Evolutionary conservation across 1,139 yeast genomes (phyloP).

Genomic region (Candida sanyaensis): DNA sequence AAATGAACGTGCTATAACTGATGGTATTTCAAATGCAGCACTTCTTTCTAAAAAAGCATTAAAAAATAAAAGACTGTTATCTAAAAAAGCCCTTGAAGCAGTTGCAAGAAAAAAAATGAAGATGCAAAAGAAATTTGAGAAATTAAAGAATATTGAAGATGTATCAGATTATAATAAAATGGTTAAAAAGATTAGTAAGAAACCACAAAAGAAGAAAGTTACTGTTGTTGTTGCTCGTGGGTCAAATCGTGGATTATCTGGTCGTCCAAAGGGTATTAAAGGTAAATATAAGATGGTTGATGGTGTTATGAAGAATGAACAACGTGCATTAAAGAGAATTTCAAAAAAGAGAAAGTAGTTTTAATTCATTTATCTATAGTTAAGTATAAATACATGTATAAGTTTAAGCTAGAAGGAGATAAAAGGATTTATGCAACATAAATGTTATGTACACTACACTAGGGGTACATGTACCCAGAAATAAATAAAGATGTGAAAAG

Average conservation of each 20-base stretch:
- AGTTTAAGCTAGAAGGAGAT: no score
- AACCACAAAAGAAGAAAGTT: constrained; percentile 75
- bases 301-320: constrained; percentile 96
- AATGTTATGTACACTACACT: no score
- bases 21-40: constrained; percentile 1
- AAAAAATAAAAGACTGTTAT: neutral
- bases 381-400: no score
- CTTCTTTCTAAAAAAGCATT: constrained; percentile 1
- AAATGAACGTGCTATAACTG: neutral
- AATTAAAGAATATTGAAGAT: constrained; percentile 85
- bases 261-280: constrained; percentile 95
- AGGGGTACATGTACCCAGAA: no score
- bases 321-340: constrained; percentile 87
- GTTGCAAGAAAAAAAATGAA: constrained; percentile 96
- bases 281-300: constrained; percentile 99
- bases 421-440: no score
- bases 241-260: constrained; percentile 78
- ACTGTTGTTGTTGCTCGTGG: constrained; percentile 93
- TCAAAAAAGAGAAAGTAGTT: constrained; percentile 63
- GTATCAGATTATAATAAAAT: constrained; percentile 80
- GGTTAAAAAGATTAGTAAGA: constrained; percentile 78
- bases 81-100: constrained; percentile 96
- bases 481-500: no score
- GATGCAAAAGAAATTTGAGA: constrained; percentile 85
- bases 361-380: neutral